Evolutionary conservation across 73 alveolate genomes (phyloP), one percentile per base, ranked within the genome.

Genomic region (Paraurostyla sp.): DNA sequence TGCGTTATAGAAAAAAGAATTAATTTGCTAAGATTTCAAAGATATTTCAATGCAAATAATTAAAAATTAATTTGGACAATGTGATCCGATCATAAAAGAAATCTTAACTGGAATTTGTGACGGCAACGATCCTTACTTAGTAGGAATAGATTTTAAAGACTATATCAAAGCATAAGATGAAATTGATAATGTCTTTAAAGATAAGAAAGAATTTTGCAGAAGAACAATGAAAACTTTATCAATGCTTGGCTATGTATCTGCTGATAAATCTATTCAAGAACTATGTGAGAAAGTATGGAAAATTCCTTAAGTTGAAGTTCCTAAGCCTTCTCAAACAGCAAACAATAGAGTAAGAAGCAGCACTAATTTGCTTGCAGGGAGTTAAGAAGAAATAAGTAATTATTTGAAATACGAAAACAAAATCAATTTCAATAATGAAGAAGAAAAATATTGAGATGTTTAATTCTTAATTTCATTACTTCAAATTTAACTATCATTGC

Each of bases 141-240:
- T 91, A 36, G 93, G 95, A 30, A 93, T 87, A 80, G 99, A 96
- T 71, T 96, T 96, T 62, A 85, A 89, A 62, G 86, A 60, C 23
- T 96, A 94, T 89, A 73, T 94, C 58, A 84, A 92, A 80, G 98
- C 99, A 18, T 82, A 93, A 78, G 45, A 71, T 18, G 87, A 71
- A 83, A 96, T 92, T 25, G 85, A 69, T 60, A 51, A 25, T 30
- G 42, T 75, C 25, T 76, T 36, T 52, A 0, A 54, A 42, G 36
- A 59, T 41, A 52, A 56, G 73, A 40, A 25, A 0, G 76, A 54
- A 29, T 16, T 87, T n/a, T 81, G 91, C 54, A 81, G 45, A 30
- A 58, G 82, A 43, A 81, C 71, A 2, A 32, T 81, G 69, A 43
- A 29, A 6, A 57, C 68, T 40, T 35, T 81, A 56, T 35, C 91